phyloP scores from a whole-genome alignment of 2,329 filamentous ascomycete genomes.

The Pyrenochaeta sp. region DNA sequence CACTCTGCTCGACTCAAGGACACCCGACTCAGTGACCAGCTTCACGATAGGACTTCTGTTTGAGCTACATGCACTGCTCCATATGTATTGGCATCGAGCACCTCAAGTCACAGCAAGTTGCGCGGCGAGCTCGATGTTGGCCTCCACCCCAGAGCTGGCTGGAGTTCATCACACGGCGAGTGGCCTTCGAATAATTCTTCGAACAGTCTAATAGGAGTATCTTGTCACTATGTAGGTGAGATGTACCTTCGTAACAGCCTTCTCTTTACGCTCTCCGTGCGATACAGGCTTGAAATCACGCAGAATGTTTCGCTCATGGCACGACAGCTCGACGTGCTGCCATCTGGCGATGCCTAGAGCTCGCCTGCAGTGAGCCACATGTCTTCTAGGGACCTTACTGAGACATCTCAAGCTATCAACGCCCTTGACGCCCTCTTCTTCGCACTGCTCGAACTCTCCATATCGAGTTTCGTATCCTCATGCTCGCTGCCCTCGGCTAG shows the following conservation, averaged over 20 bases:
- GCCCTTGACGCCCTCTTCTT: neutral
- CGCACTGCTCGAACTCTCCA: neutral
- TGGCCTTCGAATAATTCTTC: neutral
- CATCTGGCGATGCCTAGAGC: neutral
- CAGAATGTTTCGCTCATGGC: neutral
- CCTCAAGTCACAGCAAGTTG: neutral
- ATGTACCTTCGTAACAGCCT: neutral
- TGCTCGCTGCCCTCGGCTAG: conserved; percentile 10
- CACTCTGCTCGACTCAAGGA: neutral
- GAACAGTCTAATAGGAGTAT: neutral
- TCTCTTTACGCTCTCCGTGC: neutral
- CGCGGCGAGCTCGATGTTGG: neutral
- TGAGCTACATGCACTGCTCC: neutral
- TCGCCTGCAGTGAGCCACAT: neutral
- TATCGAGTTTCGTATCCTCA: neutral
- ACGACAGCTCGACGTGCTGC: neutral
- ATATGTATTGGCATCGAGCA: neutral
- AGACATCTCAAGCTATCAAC: neutral
- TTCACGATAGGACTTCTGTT: neutral
- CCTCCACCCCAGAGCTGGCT: neutral
- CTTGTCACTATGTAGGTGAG: neutral
- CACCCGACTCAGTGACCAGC: neutral
- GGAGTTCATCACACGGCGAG: neutral
- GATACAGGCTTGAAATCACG: neutral
- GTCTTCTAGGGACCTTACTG: neutral